A percentile compares a stretch with the other conserved stretches of the same genome.
Evolutionary conservation across 176 grass and related monocot genomes (phyloP).

Genomic region (Olyra latifolia): DNA sequence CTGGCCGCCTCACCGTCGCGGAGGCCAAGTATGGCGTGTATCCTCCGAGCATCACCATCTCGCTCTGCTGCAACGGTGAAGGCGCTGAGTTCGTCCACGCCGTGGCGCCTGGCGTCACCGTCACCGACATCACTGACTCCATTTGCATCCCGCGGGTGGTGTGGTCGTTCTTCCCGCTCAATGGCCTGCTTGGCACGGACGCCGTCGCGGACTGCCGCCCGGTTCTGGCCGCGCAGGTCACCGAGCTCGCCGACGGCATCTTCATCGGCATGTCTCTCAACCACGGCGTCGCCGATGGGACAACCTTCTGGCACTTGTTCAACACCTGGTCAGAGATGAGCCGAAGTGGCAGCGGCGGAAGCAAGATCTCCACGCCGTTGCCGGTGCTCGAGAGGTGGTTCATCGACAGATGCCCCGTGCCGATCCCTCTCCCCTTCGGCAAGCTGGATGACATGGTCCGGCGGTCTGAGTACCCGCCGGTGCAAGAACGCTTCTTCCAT

Average conservation of each 20-base stretch:
- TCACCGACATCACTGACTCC: neutral
- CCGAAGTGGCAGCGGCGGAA: too few species aligned
- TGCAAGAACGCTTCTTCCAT: slow-evolving; percentile 39
- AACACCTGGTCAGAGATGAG: too few species aligned
- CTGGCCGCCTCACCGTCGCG: neutral
- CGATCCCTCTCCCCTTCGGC: slow-evolving; percentile 15
- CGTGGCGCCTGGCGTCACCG: neutral
- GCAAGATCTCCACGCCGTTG: neutral
- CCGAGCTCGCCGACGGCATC: too few species aligned
- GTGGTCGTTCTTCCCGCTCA: neutral
- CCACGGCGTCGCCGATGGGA: too few species aligned
- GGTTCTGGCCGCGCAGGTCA: too few species aligned
- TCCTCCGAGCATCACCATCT: neutral
- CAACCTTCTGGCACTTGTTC: too few species aligned
- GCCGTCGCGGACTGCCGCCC: too few species aligned
- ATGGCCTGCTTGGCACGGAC: neutral
- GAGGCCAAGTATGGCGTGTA: neutral
- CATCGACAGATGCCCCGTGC: slow-evolving; percentile 6
- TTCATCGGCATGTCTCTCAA: too few species aligned
- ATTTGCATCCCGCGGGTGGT: neutral
- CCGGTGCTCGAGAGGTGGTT: slow-evolving; percentile 38
- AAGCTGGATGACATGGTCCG: neutral
- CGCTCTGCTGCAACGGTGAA: neutral
- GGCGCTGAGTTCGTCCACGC: slow-evolving; percentile 51
- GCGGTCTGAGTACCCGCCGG: neutral